phyloP scores from a whole-genome alignment of 2,329 filamentous ascomycete genomes.

The Calonectria montana region DNA sequence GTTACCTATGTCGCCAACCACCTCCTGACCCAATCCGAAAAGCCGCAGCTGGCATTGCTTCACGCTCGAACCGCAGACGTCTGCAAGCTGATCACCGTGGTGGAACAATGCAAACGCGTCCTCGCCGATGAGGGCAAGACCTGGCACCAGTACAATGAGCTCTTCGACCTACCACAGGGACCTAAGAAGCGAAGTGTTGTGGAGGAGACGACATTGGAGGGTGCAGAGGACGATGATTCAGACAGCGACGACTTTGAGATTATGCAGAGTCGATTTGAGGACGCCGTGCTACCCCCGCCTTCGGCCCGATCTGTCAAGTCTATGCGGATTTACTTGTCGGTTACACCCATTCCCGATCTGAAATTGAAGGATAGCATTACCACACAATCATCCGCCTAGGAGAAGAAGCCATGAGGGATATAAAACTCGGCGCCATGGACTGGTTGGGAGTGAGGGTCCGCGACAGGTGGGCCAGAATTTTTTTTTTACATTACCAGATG shows the following conservation, averaged over 20 bases:
- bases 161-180: constrained; percentile 59
- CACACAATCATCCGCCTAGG: constrained; percentile 59
- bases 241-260: constrained; percentile 65
- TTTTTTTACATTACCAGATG: neutral
- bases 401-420: constrained; percentile 31
- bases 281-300: constrained; percentile 60
- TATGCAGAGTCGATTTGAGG: constrained; percentile 67
- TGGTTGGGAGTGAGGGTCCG: neutral
- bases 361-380: constrained; percentile 59
- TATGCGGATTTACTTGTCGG: constrained; percentile 71
- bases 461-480: neutral
- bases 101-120: constrained; percentile 72
- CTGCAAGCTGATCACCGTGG: constrained; percentile 75
- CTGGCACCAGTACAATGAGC: constrained; percentile 69
- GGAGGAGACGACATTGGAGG: constrained; percentile 56
- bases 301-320: constrained; percentile 61
- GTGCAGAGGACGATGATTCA: constrained; percentile 36
- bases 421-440: neutral
- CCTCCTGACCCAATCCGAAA: constrained; percentile 47
- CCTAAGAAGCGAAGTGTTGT: constrained; percentile 49
- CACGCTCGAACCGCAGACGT: constrained; percentile 63
- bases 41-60: constrained; percentile 56
- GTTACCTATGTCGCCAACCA: constrained; percentile 59
- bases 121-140: constrained; percentile 58
- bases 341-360: constrained; percentile 65